A percentile compares a stretch with the other conserved stretches of the same genome.
Evolutionary conservation across 345 rosid species (phyloP).

Genomic region (Lenwebbia sp.): DNA sequence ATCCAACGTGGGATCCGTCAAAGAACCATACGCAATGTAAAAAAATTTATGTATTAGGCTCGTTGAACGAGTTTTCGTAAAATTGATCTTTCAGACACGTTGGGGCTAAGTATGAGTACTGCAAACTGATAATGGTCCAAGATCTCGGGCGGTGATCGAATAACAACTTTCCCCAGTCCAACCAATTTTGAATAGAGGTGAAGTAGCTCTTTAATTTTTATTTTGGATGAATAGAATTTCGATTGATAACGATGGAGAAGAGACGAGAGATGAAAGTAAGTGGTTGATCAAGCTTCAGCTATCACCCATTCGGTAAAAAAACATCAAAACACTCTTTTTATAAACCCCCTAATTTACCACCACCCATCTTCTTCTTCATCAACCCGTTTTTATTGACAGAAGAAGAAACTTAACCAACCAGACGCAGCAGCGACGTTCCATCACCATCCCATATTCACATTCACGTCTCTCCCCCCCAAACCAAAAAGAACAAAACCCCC

Average conservation of each 20-base stretch:
- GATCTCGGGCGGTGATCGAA: not conserved
- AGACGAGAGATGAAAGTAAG: not conserved
- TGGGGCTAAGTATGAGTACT: not conserved
- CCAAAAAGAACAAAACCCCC: not conserved
- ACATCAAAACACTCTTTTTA: not conserved
- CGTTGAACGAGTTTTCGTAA: not conserved
- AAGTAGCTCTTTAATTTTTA: not conserved
- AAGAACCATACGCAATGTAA: not conserved
- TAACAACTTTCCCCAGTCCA: not conserved
- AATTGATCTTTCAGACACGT: not conserved
- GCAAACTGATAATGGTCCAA: not conserved
- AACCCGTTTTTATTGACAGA: not conserved
- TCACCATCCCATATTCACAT: not conserved
- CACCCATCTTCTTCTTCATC: not conserved
- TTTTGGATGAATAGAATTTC: not conserved
- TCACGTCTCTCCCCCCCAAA: not conserved
- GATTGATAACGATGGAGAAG: not conserved
- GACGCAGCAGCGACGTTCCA: not conserved
- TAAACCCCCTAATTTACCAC: not conserved
- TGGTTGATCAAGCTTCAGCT: not conserved
- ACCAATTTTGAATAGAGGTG: not conserved
- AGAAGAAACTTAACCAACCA: not conserved
- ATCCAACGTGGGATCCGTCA: not conserved
- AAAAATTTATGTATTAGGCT: not conserved
- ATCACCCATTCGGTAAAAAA: not conserved